Conservation (phyloP, 306 rosid species). For the Dryas drummondii region DNA sequence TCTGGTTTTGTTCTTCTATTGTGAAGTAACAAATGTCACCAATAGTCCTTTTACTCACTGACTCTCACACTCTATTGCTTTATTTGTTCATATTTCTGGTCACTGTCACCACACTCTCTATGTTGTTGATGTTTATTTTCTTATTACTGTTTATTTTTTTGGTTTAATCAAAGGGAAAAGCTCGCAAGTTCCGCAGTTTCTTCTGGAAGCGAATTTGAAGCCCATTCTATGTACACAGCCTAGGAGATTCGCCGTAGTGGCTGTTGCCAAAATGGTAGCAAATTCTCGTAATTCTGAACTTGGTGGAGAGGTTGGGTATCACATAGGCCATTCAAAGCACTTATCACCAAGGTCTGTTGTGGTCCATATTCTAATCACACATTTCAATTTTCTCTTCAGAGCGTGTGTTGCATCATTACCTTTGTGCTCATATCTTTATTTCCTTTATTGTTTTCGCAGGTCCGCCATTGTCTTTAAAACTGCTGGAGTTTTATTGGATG, state of each 20-base stretch:
- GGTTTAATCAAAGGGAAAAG: slow-evolving; percentile 65
- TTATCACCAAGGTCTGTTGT: slow-evolving; percentile 49
- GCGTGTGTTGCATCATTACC: background rate
- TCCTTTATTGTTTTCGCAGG: slow-evolving; percentile 33
- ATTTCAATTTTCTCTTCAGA: background rate
- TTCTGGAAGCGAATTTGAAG: slow-evolving; percentile 67
- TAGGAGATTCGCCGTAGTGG: slow-evolving; percentile 87
- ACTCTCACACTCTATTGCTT: background rate
- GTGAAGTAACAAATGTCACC: background rate
- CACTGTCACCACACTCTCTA: too few species aligned
- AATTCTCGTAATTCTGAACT: slow-evolving; percentile 65
- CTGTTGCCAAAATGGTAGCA: slow-evolving; percentile 88
- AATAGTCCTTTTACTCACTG: background rate
- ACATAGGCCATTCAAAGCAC: slow-evolving; percentile 76
- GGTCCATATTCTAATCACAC: background rate
- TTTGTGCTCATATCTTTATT: background rate
- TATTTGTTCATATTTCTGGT: too few species aligned
- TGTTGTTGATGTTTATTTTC: too few species aligned
- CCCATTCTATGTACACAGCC: slow-evolving; percentile 88
- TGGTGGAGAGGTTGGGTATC: slow-evolving; percentile 91
- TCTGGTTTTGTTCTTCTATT: too few species aligned
- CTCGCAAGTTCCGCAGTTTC: slow-evolving; percentile 92
- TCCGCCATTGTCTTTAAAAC: slow-evolving; percentile 79
- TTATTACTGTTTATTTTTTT: background rate
- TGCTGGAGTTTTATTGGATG: slow-evolving; percentile 91